phyloP scores from a whole-genome alignment of 306 rosid genomes.

The Crotalaria pallida region DNA sequence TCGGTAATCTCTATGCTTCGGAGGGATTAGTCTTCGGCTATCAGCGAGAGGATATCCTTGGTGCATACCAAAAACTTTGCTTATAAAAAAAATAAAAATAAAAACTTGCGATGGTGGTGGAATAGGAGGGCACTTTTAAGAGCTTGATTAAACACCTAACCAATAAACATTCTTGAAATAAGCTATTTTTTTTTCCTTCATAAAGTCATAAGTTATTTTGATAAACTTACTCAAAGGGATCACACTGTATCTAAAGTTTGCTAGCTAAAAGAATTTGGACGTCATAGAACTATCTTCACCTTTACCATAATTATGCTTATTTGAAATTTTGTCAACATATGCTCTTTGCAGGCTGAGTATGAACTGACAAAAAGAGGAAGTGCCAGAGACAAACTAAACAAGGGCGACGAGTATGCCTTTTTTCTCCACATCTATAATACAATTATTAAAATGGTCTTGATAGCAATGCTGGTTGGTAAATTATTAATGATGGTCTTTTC shows the following conservation, averaged over 20 bases:
- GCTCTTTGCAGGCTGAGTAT: slow-evolving; percentile 61
- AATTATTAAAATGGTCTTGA: background rate
- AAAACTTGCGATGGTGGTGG: too few relatives aligned
- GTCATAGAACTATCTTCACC: background rate
- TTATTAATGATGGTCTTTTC: background rate
- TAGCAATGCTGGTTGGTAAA: background rate
- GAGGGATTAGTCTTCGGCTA: too few relatives aligned
- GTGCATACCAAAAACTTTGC: too few relatives aligned
- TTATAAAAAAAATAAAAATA: too few relatives aligned
- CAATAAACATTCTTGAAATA: too few relatives aligned
- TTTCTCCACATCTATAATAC: background rate
- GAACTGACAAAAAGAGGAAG: slow-evolving; percentile 51
- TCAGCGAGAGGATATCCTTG: too few relatives aligned
- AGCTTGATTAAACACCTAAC: too few relatives aligned
- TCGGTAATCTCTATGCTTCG: too few relatives aligned
- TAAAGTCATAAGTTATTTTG: too few relatives aligned
- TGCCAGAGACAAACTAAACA: slow-evolving; percentile 59
- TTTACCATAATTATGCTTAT: background rate
- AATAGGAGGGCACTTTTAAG: too few relatives aligned
- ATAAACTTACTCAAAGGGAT: too few relatives aligned
- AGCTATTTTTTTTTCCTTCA: too few relatives aligned
- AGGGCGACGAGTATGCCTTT: slow-evolving; percentile 64
- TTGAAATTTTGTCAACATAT: slow-evolving; percentile 13
- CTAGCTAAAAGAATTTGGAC: background rate
- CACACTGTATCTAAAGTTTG: background rate